Conservation (phyloP, 164 flowering plant genomes). For the Protea cynaroides region DNA sequence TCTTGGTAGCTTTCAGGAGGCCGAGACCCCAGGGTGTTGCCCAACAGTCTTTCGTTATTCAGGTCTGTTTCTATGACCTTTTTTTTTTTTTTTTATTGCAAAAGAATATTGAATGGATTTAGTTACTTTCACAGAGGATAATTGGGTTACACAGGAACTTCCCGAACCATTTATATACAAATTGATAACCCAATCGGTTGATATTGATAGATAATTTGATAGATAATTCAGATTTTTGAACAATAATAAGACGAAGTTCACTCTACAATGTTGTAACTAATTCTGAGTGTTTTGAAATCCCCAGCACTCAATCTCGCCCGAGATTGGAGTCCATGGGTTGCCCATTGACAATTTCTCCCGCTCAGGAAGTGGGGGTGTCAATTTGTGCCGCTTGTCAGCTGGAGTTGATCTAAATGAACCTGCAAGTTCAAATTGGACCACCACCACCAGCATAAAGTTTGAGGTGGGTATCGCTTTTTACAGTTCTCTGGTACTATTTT, state of each 20-base stretch:
- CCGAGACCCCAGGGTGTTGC: slow-evolving; percentile 83
- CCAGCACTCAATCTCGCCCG: slow-evolving; percentile 85
- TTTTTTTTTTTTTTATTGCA: neutral
- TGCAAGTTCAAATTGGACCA: slow-evolving; percentile 76
- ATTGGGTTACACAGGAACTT: neutral
- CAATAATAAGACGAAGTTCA: neutral
- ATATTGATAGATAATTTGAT: neutral
- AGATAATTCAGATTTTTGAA: neutral
- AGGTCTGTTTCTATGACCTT: slow-evolving; percentile 31
- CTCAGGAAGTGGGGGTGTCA: slow-evolving; percentile 80
- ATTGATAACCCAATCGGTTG: neutral
- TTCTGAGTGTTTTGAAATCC: slow-evolving; percentile 2
- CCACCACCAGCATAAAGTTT: slow-evolving; percentile 75
- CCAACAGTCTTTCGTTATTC: slow-evolving; percentile 71
- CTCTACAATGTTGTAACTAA: neutral
- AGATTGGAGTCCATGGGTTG: slow-evolving; percentile 74
- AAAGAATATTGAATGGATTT: neutral
- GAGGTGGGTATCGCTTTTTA: slow-evolving; percentile 44
- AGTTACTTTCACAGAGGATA: no score
- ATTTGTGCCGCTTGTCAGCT: slow-evolving; percentile 63
- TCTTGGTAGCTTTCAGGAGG: slow-evolving; percentile 66
- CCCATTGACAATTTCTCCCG: slow-evolving; percentile 82
- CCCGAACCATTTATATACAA: neutral
- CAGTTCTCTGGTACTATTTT: neutral
- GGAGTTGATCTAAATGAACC: slow-evolving; percentile 84